These are phyloP conservation scores for Discostella stelligera DNA, from an alignment of 352 stramenopile species.

Conservation along the genomic window DNA sequence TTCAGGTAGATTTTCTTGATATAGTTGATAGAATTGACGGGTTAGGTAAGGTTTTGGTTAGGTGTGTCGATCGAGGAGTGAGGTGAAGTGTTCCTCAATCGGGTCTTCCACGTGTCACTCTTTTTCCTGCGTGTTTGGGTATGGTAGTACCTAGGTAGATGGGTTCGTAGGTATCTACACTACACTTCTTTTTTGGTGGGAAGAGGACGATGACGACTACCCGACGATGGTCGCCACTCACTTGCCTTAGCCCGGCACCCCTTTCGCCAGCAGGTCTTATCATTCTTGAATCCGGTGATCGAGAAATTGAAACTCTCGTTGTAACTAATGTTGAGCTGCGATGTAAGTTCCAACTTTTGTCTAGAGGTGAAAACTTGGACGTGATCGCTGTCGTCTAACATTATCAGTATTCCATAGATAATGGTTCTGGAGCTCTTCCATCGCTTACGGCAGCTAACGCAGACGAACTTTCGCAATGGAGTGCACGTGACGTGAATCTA, in stretches of 20 bases:
- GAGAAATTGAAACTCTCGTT: constrained; percentile 68
- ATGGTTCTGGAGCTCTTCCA: constrained; percentile 36
- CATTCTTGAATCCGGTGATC: constrained; percentile 56
- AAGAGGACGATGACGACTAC: no score
- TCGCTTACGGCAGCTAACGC: not conserved
- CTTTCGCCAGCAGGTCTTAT: constrained; percentile 74
- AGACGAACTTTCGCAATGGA: constrained; percentile 36
- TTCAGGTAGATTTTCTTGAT: no score
- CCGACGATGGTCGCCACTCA: constrained; percentile 67
- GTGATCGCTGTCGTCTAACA: constrained; percentile 21
- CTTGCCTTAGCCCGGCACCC: constrained; percentile 54
- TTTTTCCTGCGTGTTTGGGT: no score
- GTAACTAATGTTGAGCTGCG: constrained; percentile 65
- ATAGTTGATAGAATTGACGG: no score
- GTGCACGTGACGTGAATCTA: constrained; percentile 43
- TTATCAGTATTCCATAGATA: constrained; percentile 14
- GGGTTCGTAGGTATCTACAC: no score
- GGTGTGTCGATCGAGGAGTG: no score
- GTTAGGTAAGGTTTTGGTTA: no score
- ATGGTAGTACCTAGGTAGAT: no score
- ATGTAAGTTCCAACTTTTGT: constrained; percentile 18
- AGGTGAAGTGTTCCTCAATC: no score
- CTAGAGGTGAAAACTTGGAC: not conserved
- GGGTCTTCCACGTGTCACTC: no score
- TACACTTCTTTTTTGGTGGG: no score